Conservation (phyloP, 768 basidiomycete species). For the Suillus hirtellus region DNA sequence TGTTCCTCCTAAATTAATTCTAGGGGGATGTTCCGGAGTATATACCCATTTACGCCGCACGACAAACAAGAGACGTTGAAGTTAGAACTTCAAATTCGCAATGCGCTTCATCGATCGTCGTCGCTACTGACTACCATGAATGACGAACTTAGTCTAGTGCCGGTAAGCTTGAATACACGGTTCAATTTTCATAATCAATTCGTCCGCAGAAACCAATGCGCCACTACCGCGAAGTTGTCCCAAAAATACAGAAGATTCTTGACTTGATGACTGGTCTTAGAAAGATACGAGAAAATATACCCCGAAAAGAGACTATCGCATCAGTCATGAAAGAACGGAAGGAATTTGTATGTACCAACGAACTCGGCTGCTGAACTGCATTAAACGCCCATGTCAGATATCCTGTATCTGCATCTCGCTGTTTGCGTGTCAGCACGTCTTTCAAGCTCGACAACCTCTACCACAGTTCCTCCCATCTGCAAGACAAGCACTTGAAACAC, state of each 20-base stretch:
- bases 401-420: conserved; percentile 48
- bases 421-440: conserved; percentile 51
- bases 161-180: conserved; percentile 34
- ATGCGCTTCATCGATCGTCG: conserved; percentile 38
- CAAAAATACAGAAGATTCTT: conserved; percentile 40
- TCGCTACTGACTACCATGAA: conserved; percentile 43
- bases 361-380: neutral
- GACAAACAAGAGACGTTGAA: conserved; percentile 39
- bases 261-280: conserved; percentile 47
- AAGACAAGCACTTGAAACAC: conserved; percentile 37
- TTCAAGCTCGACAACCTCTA: conserved; percentile 45
- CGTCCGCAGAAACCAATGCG: conserved; percentile 44
- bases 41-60: conserved; percentile 23
- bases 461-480: conserved; percentile 53
- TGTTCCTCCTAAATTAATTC: conserved; percentile 8
- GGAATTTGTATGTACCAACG: conserved; percentile 36
- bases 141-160: conserved; percentile 48
- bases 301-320: conserved; percentile 42
- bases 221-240: conserved; percentile 40
- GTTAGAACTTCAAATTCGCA: conserved; percentile 44
- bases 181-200: neutral
- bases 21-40: conserved; percentile 39
- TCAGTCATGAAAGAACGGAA: conserved; percentile 41
- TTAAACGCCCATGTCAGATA: conserved; percentile 25
- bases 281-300: conserved; percentile 49